Evolutionary conservation across 495 filamentous ascomycete genomes (phyloP), one percentile per base, ranked within the genome.

Genomic region (Halenospora varia): DNA sequence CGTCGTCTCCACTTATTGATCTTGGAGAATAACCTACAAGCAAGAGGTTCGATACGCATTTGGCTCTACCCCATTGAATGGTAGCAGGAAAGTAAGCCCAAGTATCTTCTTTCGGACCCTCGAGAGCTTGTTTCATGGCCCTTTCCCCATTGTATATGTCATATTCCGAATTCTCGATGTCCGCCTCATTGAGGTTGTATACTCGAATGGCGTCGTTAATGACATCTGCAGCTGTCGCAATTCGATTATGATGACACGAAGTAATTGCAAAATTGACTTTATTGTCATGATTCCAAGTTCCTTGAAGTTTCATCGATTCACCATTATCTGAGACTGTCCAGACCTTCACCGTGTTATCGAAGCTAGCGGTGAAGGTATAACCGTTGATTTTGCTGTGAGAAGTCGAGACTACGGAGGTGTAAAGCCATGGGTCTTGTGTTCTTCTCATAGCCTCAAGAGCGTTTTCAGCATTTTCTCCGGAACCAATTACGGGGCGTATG

Each of bases 21-120:
- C 80, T 66, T 22, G 88, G 85, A 1, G 84, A 84, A 70, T 93
- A 93, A 0, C 92, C 92, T 2, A 88, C 88, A 8, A 92, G 76
- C 2, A 96, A 73, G 8, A 88, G 71, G 51, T 86, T 71, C 2
- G 71, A 76, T 9, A 81, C 81, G 0, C 61, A 60, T 0, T 66
- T 48, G 23, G 72, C 68, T 2, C 73, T 67, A 0, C 90, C 90
- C 86, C 89, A 96, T 57, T 82, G 82, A 60, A 96, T 74, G 2
- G 83, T 84, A 0, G 88, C 87, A 2, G 92, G 88, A 48, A 80
- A 83, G 50, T 82, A 88, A 66, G 63, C 80, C 80, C 68, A 81
- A 62, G 65, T 82, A 29, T 61, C 56, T 17, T 19, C 23, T 9
- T 19, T 25, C 26, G 46, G 29, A 17, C 51, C 13, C n/a, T 62